These are phyloP conservation scores for Aspergillus awamori DNA, from an alignment of 2,329 filamentous ascomycete species.

Conservation along the genomic window DNA sequence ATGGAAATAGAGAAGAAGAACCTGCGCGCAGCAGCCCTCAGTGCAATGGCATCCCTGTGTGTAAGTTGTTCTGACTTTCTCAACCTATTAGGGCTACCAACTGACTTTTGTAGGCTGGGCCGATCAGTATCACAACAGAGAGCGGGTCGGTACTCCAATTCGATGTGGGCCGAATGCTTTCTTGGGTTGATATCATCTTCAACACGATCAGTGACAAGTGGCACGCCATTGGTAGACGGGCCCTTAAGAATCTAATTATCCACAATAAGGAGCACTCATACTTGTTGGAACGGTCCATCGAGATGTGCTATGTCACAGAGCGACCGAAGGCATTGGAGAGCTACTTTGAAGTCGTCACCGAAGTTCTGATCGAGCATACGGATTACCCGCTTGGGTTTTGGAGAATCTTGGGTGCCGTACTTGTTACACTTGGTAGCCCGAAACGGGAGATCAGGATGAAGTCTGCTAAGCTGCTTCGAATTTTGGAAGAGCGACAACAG, in stretches of 20 bases:
- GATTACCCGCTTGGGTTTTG: conserved; percentile 85
- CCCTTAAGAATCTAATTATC: conserved; percentile 83
- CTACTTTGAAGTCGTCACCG: conserved; percentile 90
- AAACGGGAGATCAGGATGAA: conserved; percentile 87
- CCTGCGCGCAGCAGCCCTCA: conserved; percentile 83
- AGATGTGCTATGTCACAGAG: conserved; percentile 84
- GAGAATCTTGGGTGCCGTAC: conserved; percentile 82
- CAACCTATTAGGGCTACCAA: conserved; percentile 3
- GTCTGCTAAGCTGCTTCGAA: conserved; percentile 77
- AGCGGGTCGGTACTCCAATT: conserved; percentile 87
- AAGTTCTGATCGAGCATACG: conserved; percentile 81
- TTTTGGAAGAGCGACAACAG: conserved; percentile 78
- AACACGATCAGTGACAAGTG: conserved; percentile 87
- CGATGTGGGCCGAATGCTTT: conserved; percentile 86
- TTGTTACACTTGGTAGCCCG: conserved; percentile 92
- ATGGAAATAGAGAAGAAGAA: conserved; percentile 98
- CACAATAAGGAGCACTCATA: conserved; percentile 88
- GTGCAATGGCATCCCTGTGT: conserved; percentile 93
- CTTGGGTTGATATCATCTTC: conserved; percentile 96
- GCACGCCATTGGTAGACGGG: conserved; percentile 84
- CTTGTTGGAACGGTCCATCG: conserved; percentile 84
- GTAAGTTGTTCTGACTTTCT: conserved; percentile 55
- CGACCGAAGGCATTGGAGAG: conserved; percentile 83
- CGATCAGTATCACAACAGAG: conserved; percentile 84
- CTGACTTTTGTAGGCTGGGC: conserved; percentile 53